Evolutionary conservation across 352 stramenopile genomes (phyloP), one percentile per base, ranked within the genome.

Genomic region (Phytophthora meadii): DNA sequence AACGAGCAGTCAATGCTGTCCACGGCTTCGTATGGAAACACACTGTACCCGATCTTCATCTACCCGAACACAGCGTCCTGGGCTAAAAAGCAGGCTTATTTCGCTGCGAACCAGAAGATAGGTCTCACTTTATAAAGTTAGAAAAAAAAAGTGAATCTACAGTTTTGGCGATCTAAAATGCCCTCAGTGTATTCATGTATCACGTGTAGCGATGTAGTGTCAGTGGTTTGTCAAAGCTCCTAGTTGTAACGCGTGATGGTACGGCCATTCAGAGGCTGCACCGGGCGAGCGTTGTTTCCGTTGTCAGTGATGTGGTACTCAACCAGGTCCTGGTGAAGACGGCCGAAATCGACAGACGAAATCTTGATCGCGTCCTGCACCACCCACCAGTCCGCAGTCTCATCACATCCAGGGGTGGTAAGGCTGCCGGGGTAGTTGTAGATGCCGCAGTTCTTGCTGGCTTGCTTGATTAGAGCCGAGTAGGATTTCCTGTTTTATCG

Each of bases 341-440:
- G 64, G 11, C 47, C 30, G 8, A 85, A 72, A 55, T 87, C 76
- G 4, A 36, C 15, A 0, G 55, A 25, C 0, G 75, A 84, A 44
- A 90, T 77, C 32, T 64, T 74, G 40, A 90, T 59, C 15, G 80
- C 76, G 22, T 64, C 73, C 53, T 83, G 47, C 41, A 90, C 60
- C 19, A 92, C 73, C 79, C 81, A 92, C 83, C 83, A 92, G 56
- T 88, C 72, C 1, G 78, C 83, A 40, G 55, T 79, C 55, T 90
- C 83, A 41, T 65, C 54, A 32, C 83, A 92, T 11, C 40, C 53
- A 0, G 83, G 83, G 1, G 77, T 88, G 17, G 81, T 92, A 14
- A 89, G 69, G 17, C 83, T 90, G n/a, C 83, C 83, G 0, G 77
- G 54, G 75, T 92, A 92, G 71, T 92, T 92, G 65, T 72, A 88